These are phyloP conservation scores for Yamadazyma taylorii DNA, from an alignment of 1,139 yeast species.

Conservation along the genomic window DNA sequence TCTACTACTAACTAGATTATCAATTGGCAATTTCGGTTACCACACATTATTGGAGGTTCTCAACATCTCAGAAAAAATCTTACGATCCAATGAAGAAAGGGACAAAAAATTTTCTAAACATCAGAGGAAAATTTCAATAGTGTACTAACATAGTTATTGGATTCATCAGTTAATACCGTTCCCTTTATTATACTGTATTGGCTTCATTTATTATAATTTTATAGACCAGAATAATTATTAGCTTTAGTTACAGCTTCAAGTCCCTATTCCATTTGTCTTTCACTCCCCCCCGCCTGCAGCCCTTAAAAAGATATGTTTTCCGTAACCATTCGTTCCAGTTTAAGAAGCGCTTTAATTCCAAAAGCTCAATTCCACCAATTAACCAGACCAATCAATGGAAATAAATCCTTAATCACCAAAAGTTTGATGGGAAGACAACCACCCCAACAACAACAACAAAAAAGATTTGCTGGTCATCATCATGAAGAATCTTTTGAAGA, in stretches of 20 bases:
- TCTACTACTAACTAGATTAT: too few relatives aligned
- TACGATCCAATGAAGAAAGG: constrained; percentile 20
- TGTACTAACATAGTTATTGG: constrained; percentile 7
- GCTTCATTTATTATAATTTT: too few relatives aligned
- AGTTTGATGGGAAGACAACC: background rate
- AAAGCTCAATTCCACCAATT: constrained; percentile 19
- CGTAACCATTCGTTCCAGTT: constrained; percentile 53
- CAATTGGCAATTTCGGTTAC: background rate
- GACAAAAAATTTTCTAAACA: constrained; percentile 19
- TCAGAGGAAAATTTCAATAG: background rate
- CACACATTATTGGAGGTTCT: constrained; percentile 1
- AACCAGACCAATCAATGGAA: constrained; percentile 6
- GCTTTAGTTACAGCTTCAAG: too few relatives aligned
- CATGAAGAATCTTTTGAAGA: constrained; percentile 94
- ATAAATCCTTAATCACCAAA: constrained; percentile 10
- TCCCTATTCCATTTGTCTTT: too few relatives aligned
- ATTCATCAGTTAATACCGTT: too few relatives aligned
- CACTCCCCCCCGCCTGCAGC: too few relatives aligned
- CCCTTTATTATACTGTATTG: too few relatives aligned
- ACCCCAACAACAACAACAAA: constrained; percentile 12
- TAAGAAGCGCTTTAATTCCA: constrained; percentile 44
- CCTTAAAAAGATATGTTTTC: too few relatives aligned
- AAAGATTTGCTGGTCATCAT: constrained; percentile 70
- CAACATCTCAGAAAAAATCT: constrained; percentile 9
- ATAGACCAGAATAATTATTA: too few relatives aligned